These are phyloP conservation scores for Paramecium sexaurelia DNA, from an alignment of 73 alveolate genomes.

Conservation along the genomic window DNA sequence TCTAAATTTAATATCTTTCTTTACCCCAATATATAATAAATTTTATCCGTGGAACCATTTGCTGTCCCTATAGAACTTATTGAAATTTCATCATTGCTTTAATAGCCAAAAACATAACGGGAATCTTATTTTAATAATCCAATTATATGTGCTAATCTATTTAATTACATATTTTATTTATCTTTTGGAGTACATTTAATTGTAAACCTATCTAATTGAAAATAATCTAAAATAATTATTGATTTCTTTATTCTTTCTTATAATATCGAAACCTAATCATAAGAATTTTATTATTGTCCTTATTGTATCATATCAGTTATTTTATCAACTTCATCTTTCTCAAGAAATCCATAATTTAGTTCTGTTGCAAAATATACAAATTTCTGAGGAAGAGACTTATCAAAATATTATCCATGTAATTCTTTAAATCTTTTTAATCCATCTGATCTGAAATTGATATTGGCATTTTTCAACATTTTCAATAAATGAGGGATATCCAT, in stretches of 20 bases:
- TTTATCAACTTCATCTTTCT: background rate
- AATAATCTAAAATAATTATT: background rate
- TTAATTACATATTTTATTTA: background rate
- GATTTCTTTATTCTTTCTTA: background rate
- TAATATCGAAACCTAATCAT: background rate
- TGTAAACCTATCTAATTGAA: background rate
- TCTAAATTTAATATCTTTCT: background rate
- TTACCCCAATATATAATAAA: background rate
- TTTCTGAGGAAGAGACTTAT: too few relatives aligned
- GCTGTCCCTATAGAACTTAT: background rate
- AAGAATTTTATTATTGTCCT: background rate
- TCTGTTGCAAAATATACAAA: too few relatives aligned
- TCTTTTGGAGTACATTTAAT: background rate
- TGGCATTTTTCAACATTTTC: background rate
- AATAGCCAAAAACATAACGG: background rate
- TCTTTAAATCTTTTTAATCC: background rate
- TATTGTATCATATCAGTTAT: background rate
- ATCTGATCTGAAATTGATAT: background rate
- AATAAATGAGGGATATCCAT: background rate
- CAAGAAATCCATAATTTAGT: background rate
- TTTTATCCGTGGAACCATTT: background rate
- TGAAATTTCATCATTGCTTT: background rate
- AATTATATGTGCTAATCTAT: background rate
- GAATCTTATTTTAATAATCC: background rate
- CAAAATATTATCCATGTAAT: background rate